phyloP scores from a whole-genome alignment of 106 monocot genomes.

The Apostasia shenzhenica region DNA sequence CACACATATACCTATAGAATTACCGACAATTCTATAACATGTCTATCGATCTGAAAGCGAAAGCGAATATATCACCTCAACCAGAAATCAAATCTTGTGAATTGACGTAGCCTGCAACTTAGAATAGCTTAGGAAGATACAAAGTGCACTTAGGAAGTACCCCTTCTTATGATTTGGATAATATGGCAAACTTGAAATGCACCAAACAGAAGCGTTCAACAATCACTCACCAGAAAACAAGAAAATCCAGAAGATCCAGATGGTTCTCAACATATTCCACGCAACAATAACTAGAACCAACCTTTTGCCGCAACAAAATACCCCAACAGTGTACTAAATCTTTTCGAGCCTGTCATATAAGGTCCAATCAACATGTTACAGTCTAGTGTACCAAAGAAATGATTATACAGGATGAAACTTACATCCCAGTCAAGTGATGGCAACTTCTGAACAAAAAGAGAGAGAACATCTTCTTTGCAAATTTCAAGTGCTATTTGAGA shows the following conservation, averaged over 20 bases:
- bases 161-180: too few relatives aligned
- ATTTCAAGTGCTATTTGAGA: conserved; percentile 73
- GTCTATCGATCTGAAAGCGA: too few relatives aligned
- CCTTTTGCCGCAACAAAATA: conserved; percentile 72
- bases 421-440: conserved; percentile 90
- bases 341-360: conserved; percentile 69
- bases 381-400: neutral
- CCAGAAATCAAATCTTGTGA: too few relatives aligned
- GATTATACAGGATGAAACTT: conserved; percentile 17
- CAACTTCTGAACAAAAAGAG: conserved; percentile 86
- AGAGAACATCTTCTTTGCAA: conserved; percentile 91
- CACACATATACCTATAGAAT: too few relatives aligned
- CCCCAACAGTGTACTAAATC: conserved; percentile 84
- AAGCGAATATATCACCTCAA: too few relatives aligned
- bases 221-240: conserved; percentile 78
- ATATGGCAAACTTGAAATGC: neutral
- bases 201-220: neutral
- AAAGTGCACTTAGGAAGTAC: too few relatives aligned
- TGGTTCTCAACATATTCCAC: conserved; percentile 88
- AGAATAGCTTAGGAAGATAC: too few relatives aligned
- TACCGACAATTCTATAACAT: too few relatives aligned
- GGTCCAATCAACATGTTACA: conserved; percentile 5
- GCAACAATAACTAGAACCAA: conserved; percentile 58
- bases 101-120: too few relatives aligned
- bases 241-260: conserved; percentile 86